Conservation (phyloP, 2,329 filamentous ascomycete genomes). For the Arthroderma sp. region DNA sequence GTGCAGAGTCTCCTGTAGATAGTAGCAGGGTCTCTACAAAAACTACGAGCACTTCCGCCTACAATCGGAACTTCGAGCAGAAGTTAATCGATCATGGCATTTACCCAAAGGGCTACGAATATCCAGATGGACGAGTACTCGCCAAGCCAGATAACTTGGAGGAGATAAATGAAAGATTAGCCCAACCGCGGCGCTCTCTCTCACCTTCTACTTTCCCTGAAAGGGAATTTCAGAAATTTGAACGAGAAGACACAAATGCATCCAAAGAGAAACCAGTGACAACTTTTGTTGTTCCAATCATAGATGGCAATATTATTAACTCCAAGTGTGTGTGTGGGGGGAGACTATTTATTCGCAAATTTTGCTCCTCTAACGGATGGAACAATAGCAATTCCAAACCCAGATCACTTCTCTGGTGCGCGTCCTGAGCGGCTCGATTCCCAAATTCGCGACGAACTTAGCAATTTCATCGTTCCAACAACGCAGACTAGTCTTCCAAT, state of each 20-base stretch:
- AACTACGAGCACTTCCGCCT: constrained; percentile 10
- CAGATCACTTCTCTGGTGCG: constrained; percentile 20
- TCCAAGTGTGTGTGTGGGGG: constrained; percentile 7
- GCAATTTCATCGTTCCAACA: constrained; percentile 18
- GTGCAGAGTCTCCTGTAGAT: background rate
- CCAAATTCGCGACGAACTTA: constrained; percentile 15
- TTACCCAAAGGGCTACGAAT: constrained; percentile 16
- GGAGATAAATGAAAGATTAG: constrained; percentile 18
- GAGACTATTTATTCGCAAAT: constrained; percentile 22
- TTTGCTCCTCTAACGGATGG: constrained; percentile 25
- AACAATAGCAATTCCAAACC: constrained; percentile 14
- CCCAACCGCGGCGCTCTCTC: constrained; percentile 21
- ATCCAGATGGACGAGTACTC: constrained; percentile 14
- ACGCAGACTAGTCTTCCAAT: constrained; percentile 18
- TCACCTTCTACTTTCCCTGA: constrained; percentile 24
- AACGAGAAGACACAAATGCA: constrained; percentile 14
- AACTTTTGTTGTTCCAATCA: constrained; percentile 21
- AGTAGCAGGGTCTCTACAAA: background rate
- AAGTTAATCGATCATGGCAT: constrained; percentile 25
- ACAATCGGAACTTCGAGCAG: constrained; percentile 25
- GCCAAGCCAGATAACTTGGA: constrained; percentile 20
- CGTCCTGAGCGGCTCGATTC: constrained; percentile 17
- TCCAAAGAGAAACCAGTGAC: constrained; percentile 25
- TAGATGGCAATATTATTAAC: constrained; percentile 12
- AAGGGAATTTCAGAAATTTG: constrained; percentile 19